Evolutionary conservation across 2,329 filamentous ascomycete genomes (phyloP).

Genomic region (Aaosphaeria arxii): DNA sequence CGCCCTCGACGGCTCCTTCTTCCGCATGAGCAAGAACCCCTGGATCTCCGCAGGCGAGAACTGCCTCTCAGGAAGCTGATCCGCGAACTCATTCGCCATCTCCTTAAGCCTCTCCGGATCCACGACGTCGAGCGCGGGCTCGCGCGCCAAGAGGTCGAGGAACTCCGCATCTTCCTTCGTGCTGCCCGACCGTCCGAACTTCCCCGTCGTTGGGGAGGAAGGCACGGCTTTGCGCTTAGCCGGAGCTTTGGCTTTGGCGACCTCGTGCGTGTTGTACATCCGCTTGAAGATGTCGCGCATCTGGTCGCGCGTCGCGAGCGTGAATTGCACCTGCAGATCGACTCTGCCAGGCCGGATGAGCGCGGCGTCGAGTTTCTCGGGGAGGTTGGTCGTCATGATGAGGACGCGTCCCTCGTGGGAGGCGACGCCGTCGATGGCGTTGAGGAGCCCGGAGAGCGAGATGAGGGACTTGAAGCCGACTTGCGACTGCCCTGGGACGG

Average conservation of each 20-base stretch:
- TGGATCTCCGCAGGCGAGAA: constrained; percentile 55
- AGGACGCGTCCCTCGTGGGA: constrained; percentile 75
- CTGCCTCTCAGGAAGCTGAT: constrained; percentile 42
- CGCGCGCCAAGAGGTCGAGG: constrained; percentile 6
- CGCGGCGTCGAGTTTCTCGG: constrained; percentile 69
- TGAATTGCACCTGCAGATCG: constrained; percentile 65
- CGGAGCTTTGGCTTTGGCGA: neutral
- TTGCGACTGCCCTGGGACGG: constrained; percentile 4
- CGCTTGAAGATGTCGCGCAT: constrained; percentile 42
- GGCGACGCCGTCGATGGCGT: constrained; percentile 79
- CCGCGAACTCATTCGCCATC: constrained; percentile 47
- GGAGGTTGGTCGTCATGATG: constrained; percentile 79
- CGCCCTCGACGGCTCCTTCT: constrained; percentile 47
- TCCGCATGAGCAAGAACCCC: constrained; percentile 50
- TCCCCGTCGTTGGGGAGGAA: neutral
- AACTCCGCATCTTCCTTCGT: constrained; percentile 5
- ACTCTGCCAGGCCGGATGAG: constrained; percentile 72
- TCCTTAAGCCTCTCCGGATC: constrained; percentile 30
- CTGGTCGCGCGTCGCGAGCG: constrained; percentile 40
- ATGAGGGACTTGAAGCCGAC: constrained; percentile 49
- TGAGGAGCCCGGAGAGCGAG: constrained; percentile 74
- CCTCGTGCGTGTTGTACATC: constrained; percentile 29
- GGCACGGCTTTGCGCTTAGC: neutral
- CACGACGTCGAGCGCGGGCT: constrained; percentile 8
- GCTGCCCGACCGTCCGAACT: neutral